Conservation (phyloP, 768 basidiomycete species). For the Pisolithus sp. region DNA sequence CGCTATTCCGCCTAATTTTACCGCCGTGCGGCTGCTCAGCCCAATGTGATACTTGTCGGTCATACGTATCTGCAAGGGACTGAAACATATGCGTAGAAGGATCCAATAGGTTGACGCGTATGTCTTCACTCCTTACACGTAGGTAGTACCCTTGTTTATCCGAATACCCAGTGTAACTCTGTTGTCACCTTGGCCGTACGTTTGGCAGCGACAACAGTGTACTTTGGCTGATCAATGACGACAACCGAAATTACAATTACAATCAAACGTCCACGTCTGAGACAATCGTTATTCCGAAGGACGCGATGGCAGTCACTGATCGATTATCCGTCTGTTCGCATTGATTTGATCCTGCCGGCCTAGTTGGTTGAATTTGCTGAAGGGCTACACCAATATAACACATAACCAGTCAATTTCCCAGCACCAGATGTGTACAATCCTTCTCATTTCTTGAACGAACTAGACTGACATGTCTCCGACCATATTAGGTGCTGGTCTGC, state of each 20-base stretch:
- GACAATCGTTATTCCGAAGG: not conserved
- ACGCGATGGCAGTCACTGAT: conserved; percentile 13
- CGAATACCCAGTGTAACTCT: not conserved
- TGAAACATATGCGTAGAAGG: not conserved
- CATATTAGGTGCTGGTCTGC: conserved; percentile 31
- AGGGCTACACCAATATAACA: conserved; percentile 13
- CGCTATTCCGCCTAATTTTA: not conserved
- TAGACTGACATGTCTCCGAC: not conserved
- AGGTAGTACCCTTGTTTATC: too few species aligned
- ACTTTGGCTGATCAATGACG: conserved; percentile 17
- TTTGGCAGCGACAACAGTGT: conserved; percentile 14
- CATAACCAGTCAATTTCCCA: conserved; percentile 27
- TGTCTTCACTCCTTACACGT: not conserved
- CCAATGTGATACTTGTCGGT: not conserved
- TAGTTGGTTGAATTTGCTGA: too few species aligned
- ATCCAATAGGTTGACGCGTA: not conserved
- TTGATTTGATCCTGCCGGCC: too few species aligned
- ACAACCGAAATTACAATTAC: conserved; percentile 14
- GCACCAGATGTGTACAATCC: conserved; percentile 30
- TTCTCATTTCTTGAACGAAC: conserved; percentile 27
- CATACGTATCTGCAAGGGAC: not conserved
- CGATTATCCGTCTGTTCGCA: conserved; percentile 19
- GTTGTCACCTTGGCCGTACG: not conserved
- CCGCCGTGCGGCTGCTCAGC: not conserved
- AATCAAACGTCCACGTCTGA: conserved; percentile 7